phyloP scores from a whole-genome alignment of 176 grass and related monocot species.

The Areca catechu region DNA sequence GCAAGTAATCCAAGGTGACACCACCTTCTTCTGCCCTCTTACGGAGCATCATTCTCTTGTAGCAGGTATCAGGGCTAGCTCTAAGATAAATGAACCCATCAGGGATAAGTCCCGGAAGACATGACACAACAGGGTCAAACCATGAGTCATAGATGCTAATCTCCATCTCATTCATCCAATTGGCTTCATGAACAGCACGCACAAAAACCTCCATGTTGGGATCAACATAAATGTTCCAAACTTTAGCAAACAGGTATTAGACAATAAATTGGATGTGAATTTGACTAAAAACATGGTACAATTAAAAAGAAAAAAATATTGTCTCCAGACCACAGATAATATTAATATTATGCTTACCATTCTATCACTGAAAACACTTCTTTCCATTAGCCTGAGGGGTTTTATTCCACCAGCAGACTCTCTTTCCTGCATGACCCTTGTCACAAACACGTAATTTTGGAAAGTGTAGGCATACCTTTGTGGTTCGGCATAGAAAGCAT shows the following conservation, averaged over 20 bases:
- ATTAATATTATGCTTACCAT: slow-evolving; percentile 45
- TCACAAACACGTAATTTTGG: slow-evolving; percentile 99
- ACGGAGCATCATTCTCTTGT: slow-evolving; percentile 79
- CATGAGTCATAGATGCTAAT: slow-evolving; percentile 97
- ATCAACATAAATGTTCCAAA: neutral
- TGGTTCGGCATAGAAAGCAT: slow-evolving; percentile 84
- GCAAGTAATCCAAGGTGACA: slow-evolving; percentile 77
- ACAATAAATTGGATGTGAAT: too few species aligned
- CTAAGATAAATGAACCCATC: slow-evolving; percentile 96
- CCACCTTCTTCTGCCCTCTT: slow-evolving; percentile 85
- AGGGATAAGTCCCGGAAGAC: slow-evolving; percentile 79
- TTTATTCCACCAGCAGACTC: slow-evolving; percentile 79
- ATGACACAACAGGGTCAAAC: slow-evolving; percentile 94
- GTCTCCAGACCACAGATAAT: too few species aligned
- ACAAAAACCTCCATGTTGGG: slow-evolving; percentile 60
- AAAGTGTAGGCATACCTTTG: slow-evolving; percentile 93
- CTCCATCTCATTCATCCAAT: slow-evolving; percentile 99
- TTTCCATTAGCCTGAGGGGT: slow-evolving; percentile 96
- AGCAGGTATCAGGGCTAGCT: slow-evolving; percentile 85
- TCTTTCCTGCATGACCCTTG: slow-evolving; percentile 96
- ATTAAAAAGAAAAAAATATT: too few species aligned
- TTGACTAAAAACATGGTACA: too few species aligned
- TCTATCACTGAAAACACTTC: slow-evolving; percentile 93
- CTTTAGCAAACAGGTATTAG: neutral
- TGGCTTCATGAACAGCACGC: slow-evolving; percentile 90